Evolutionary conservation across 768 basidiomycete genomes (phyloP), one percentile per base, ranked within the genome.

Genomic region (Russula emetica): DNA sequence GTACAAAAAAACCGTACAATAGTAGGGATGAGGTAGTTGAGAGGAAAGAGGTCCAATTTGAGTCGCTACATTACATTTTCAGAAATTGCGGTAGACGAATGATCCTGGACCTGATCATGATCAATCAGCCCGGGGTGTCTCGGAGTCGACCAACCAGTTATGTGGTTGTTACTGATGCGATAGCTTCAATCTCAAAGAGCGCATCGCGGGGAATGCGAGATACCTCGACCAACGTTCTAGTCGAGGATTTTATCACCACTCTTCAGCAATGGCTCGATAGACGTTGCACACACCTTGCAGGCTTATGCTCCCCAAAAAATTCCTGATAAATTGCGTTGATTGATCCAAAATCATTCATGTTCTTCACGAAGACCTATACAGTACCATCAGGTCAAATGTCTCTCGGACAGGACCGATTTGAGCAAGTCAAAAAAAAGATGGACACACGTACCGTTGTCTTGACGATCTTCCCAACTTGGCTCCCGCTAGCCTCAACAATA

Each of bases 301-400:
- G 96, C 75, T 91, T 94, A 78, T 95, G 91, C 36, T 84, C 81
- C 11, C 91, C 94, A 72, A 98, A 98, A 76, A 91, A 88, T 60
- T 83, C 78, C 40, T 83, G 83, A 74, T 97, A 98, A 66, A 94
- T 79, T 18, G 75, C 82, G 74, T 98, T 98, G 70, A 97, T 85
- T 45, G 81, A 77, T 4, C 72, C 85, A 72, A 98, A 98, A 74
- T 99, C 91, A 68, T 91, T 79, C 92, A 98, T 95, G 66, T 83
- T 78, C 75, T 96, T 93, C 73, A 98, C 76, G 78, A 97, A 98
- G 28, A 95, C 88, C 93, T 94, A 52, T 13, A 18, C 4, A 45
- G 16, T 22, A 14, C 5, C n/a, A 34, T 50, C 20, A 20, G 38
- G 22, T 64, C 45, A 60, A 44, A 44, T 34, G 24, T 38, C 45